These are phyloP conservation scores for Solanum tacnaense DNA, from an alignment of 257 asterid genomes.

Conservation along the genomic window DNA sequence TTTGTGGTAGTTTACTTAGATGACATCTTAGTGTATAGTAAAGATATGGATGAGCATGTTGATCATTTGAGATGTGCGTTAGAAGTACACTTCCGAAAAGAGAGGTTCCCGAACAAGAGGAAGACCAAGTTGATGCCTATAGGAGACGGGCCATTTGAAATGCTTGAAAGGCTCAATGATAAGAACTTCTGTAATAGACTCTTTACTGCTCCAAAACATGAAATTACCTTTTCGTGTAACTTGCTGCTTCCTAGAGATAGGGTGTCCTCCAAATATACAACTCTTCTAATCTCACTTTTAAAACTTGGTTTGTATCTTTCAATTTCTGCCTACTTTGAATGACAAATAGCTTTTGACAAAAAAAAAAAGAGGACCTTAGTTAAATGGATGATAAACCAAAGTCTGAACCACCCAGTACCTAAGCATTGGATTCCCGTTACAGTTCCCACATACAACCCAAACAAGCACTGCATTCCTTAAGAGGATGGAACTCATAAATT, in stretches of 20 bases:
- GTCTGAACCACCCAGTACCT: not conserved
- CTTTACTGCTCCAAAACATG: not conserved
- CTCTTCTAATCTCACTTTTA: not conserved
- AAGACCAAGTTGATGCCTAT: not conserved
- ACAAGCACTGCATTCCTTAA: not conserved
- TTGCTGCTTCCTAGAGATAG: not conserved
- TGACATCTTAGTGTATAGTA: not conserved
- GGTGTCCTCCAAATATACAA: not conserved
- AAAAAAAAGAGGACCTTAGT: not conserved
- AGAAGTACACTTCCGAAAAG: not conserved
- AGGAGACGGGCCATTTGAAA: not conserved
- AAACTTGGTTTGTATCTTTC: not conserved
- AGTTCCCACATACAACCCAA: not conserved
- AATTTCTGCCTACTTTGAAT: not conserved
- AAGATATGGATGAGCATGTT: not conserved
- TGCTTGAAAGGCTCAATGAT: not conserved
- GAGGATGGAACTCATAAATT: not conserved
- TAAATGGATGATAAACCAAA: not conserved
- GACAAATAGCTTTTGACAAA: not conserved
- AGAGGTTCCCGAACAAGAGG: not conserved
- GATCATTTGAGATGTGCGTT: not conserved
- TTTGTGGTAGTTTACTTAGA: not conserved
- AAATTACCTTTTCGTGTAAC: not conserved
- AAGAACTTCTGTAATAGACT: not conserved
- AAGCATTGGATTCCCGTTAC: not conserved